Evolutionary conservation across 192 early-diverging fungal species (phyloP), one percentile per base, ranked within the genome.

Genomic region (Pilaira anomala): DNA sequence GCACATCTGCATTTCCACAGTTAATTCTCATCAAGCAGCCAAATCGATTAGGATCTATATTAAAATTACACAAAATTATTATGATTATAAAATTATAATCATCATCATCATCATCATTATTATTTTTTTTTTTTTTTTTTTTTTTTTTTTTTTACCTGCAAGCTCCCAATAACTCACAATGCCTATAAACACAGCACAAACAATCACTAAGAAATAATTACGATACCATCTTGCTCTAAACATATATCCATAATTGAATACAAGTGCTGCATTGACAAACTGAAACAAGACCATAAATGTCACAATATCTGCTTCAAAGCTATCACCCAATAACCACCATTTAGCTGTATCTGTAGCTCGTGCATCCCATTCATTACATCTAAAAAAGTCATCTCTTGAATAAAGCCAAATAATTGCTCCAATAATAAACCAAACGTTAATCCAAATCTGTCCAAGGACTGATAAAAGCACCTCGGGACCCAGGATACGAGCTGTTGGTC

Each of bases 241-340:
- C 16, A 70, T 60, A 56, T 69, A 55, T 1, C 87, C 87, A 49
- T 83, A 79, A 62, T 81, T 86, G 67, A 83, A 83, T 1, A 78
- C 45, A 22, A 81, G 67, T 3, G 77, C 83, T n/a, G 80, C 77
- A 74, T 84, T 79, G 39, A 85, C 66, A 65, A 87, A 84, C 65
- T 89, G 85, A 76, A 72, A 87, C n/a, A 78, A 66, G 6, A 65
- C 62, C 9, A 88, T 39, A 22, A 82, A 75, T 0, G 79, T 72
- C 39, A 83, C 51, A 4, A 80, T 52, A 29, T 66, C 73, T 0
- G 78, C 79, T 66, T 89, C 85, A 68, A 76, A 89, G 69, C 85
- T 89, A 57, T 89, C 88, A 9, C 78, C 86, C 1, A 89, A 60
- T 44, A 85, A 68, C 81, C 82, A 88, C 87, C 85, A 89, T 41